Base-by-base conservation (phyloP, 2,329 filamentous ascomycete species). In the Pezicula rhizophila region DNA sequence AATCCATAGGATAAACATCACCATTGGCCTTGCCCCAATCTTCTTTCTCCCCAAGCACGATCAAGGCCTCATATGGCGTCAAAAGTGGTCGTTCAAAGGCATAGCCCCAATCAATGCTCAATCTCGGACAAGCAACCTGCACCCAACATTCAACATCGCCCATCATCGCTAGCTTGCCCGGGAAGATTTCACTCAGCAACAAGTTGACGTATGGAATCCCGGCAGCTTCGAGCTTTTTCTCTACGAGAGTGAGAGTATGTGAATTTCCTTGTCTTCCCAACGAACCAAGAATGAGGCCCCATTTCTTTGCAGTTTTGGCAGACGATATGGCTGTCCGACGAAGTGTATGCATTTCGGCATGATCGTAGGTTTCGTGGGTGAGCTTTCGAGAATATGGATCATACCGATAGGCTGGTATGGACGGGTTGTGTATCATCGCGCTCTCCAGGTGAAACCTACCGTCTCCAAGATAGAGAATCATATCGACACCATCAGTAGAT, bases 101-200 rank as follows among this genome's bases (percentile, higher is more conserved):
- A 70, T 97, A 97, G 0, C 93, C 93, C 93, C 93, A 99, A 70
- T 99, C 93, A 58, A 99, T 99, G 67, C 92, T 97, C 65, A 99
- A 65, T 44, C 93, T 75, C n/a, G 93, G 93, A 69, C 93, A 99
- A 5, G 93, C 93, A 45, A 99, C 90, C 69, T 99, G 93, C 35
- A 99, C 92, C 93, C 93, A 99, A 60, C 90, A 95, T 64, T 96
- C 92, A 2, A 99, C 88, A 62, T 97, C 92, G 26, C 72, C 70
- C 89, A 99, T 96, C 74, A 93, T 83, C 0, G 89, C 90, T 56
- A 99, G 70, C 71, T 97, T 99, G 0, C 89, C 91, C 0, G 95
- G 93, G 66, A 97, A 96, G 47, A 99, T 97, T 72, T 99, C 93
- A 54, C 87, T 93, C 4, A 99, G 77, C 8, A 97, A 72, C 1